Base-by-base conservation (phyloP, 164 flowering plant species). In the Malania oleifera region DNA sequence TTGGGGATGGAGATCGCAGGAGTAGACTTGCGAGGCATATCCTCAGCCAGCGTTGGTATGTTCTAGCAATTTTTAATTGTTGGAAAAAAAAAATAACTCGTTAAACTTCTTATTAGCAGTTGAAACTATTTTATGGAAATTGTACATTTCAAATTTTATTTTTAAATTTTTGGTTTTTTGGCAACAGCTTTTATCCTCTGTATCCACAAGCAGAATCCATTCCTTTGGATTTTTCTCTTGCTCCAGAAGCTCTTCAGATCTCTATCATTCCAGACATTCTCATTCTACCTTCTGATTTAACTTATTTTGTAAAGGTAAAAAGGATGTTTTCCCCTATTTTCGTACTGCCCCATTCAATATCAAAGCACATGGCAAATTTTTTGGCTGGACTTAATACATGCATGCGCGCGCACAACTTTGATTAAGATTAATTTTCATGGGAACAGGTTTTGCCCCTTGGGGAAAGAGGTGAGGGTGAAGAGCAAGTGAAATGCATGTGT, bases 111-210 rank as follows among this genome's bases (percentile, higher is more conserved):
- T 28, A 11, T 43, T 35, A 48, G 13, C 22, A n/a, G 4, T 43
- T 44, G 8, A 1, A 59, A 22, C 22, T 5, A 18, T 56, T 18
- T 29, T 19, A 44, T 44, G 14, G 25, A 12, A 47, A 5, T 35
- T 50, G 2, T 44, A 10, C 47, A 50, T 19, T 47, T 22, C 34
- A 15, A 10, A 29, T 7, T 24, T 3, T 53, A 12, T 26, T 37
- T n/a, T 24, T 46, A 2, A 9, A 8, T 18, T 17, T 56, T 43
- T 4, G 10, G 17, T 4, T 39, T 52, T 51, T 34, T 35, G 63
- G 44, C 26, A 58, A 73, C 95, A 91, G 99, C 82, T 91, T 88
- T 64, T 91, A 95, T 71, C 99, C 99, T 55, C 80, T 95, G 34
- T 91, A 89, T 66, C 99, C 99, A 40, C 95, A 91, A 11, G 76